Evolutionary conservation across 257 asterid genomes (phyloP).

Genomic region (Solanum piurae): DNA sequence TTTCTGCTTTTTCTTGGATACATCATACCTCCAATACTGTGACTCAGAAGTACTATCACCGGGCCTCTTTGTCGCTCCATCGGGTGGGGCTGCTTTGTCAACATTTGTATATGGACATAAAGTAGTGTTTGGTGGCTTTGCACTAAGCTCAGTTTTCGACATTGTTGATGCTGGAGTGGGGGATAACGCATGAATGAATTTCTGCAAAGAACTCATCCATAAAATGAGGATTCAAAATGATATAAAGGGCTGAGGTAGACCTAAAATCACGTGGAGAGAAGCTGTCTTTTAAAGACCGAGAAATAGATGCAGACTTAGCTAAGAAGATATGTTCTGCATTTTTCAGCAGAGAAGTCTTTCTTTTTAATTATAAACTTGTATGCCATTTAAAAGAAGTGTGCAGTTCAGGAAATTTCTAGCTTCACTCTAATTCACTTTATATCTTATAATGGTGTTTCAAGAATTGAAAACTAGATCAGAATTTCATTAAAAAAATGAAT

Average conservation of each 20-base stretch:
- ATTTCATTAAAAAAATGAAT: background rate
- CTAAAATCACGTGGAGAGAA: background rate
- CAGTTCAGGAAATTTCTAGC: background rate
- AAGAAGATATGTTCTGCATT: background rate
- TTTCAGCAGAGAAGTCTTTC: background rate
- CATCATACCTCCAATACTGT: conserved; percentile 95
- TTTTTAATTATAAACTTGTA: background rate
- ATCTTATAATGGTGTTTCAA: background rate
- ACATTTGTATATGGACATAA: conserved; percentile 48
- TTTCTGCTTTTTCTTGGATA: conserved; percentile 64
- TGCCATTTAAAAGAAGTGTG: background rate
- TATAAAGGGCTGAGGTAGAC: background rate
- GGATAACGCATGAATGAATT: conserved; percentile 92
- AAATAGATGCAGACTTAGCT: background rate
- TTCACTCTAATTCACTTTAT: background rate
- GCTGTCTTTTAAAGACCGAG: background rate
- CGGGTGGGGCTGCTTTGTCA: conserved; percentile 26
- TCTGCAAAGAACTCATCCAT: conserved; percentile 31
- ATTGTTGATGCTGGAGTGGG: conserved; percentile 85
- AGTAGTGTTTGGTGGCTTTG: conserved; percentile 72
- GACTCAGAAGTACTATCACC: conserved; percentile 52
- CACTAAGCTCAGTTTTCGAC: conserved; percentile 60
- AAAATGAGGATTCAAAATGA: background rate
- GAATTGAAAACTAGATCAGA: background rate
- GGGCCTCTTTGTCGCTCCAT: conserved; percentile 43